A percentile compares a stretch with the other conserved stretches of the same genome.
phyloP scores from a whole-genome alignment of 805 yeast genomes.

The Ogataea corticis region DNA sequence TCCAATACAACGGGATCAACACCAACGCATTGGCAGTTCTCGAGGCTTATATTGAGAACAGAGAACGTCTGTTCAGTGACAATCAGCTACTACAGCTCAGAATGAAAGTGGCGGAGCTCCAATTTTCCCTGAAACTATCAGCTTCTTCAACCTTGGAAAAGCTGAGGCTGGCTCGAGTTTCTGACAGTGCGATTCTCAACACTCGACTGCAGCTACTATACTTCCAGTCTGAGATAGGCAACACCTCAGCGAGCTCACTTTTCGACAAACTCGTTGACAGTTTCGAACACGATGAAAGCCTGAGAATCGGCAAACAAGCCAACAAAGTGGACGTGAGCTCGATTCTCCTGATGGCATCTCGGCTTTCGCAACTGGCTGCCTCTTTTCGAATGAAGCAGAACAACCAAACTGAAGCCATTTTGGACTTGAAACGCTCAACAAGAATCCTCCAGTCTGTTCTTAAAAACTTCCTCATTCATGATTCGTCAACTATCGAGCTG shows the following conservation, averaged over 20 bases:
- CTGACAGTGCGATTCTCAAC: slow-evolving; percentile 22
- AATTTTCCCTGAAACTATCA: slow-evolving; percentile 10
- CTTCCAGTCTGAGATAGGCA: slow-evolving; percentile 31
- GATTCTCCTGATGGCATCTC: slow-evolving; percentile 33
- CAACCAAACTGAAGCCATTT: slow-evolving; percentile 33
- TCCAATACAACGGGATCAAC: slow-evolving; percentile 26
- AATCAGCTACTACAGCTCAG: slow-evolving; percentile 5
- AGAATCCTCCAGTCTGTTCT: slow-evolving; percentile 55
- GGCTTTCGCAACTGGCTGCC: slow-evolving; percentile 37
- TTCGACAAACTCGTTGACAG: slow-evolving; percentile 27
- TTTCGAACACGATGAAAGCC: slow-evolving; percentile 33
- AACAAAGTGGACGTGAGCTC: slow-evolving; percentile 19
- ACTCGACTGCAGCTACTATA: slow-evolving; percentile 29
- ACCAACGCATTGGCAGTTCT: slow-evolving; percentile 16
- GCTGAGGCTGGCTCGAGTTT: slow-evolving; percentile 11
- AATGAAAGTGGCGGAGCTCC: slow-evolving; percentile 4
- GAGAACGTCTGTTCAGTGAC: not conserved
- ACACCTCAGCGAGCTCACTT: slow-evolving; percentile 28
- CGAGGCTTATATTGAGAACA: slow-evolving; percentile 8
- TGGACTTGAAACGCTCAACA: slow-evolving; percentile 48
- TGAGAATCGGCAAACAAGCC: slow-evolving; percentile 27
- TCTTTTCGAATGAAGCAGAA: slow-evolving; percentile 22
- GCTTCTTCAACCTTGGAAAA: not conserved
- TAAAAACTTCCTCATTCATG: slow-evolving; percentile 36
- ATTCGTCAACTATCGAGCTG: slow-evolving; percentile 16